A percentile compares a stretch with the other conserved stretches of the same genome.
Evolutionary conservation across 148 eudicot genomes (phyloP).

Genomic region (Pouteria glomerata): DNA sequence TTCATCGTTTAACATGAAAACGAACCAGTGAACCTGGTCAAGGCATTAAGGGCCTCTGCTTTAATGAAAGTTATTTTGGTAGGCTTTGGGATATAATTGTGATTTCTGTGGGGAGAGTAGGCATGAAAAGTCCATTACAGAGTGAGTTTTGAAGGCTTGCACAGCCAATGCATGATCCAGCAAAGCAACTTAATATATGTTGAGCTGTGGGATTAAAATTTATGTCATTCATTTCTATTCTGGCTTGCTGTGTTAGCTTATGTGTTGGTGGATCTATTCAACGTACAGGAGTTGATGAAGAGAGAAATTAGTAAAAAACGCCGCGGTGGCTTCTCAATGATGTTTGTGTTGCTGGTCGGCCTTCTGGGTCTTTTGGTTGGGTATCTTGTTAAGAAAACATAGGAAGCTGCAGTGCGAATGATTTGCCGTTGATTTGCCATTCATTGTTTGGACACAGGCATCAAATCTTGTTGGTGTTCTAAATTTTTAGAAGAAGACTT

Average conservation of each 20-base stretch:
- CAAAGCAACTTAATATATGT: background rate
- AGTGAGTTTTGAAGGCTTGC: background rate
- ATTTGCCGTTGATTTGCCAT: background rate
- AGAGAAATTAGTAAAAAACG: slow-evolving; percentile 12
- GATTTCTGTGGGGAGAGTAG: background rate
- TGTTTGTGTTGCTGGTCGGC: slow-evolving; percentile 48
- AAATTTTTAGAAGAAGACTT: slow-evolving; percentile 7
- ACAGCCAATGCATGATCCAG: background rate
- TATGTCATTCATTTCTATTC: too few relatives aligned
- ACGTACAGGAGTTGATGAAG: slow-evolving; percentile 12
- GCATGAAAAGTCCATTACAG: background rate
- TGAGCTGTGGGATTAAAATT: too few relatives aligned
- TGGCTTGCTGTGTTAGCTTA: too few relatives aligned
- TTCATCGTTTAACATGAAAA: background rate
- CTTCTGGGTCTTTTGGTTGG: slow-evolving; percentile 57
- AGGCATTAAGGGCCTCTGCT: background rate
- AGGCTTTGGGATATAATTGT: background rate
- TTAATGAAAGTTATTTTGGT: background rate
- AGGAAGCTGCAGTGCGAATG: slow-evolving; percentile 8
- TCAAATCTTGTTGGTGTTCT: background rate
- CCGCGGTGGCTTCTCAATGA: slow-evolving; percentile 35
- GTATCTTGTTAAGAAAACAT: slow-evolving; percentile 26
- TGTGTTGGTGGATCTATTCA: too few relatives aligned
- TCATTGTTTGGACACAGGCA: slow-evolving; percentile 6
- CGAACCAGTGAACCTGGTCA: background rate